Percentiles rank a stretch among this genome's conserved stretches.
phyloP scores from a whole-genome alignment of 2,329 filamentous ascomycete species.

The Periconia digitata region DNA sequence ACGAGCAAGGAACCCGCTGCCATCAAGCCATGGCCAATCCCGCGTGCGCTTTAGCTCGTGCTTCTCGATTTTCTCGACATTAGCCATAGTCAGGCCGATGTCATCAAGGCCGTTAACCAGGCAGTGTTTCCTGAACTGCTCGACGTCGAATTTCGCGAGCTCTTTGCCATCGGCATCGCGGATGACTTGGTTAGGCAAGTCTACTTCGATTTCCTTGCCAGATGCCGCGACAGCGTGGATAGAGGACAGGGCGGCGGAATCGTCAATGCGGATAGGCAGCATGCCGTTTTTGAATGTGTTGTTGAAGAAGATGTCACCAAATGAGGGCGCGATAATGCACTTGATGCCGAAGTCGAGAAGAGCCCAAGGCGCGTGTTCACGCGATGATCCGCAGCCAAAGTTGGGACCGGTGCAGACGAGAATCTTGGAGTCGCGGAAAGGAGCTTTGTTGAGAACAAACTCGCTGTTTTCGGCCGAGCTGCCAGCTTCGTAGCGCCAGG shows the following conservation, averaged over 20 bases:
- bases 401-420: constrained; percentile 89
- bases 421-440: constrained; percentile 82
- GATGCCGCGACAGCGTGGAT: constrained; percentile 77
- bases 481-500: constrained; percentile 70
- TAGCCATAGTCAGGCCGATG: constrained; percentile 90
- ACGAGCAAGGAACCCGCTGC: constrained; percentile 72
- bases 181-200: constrained; percentile 82
- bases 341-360: constrained; percentile 95
- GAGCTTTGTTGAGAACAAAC: constrained; percentile 89
- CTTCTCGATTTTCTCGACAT: constrained; percentile 81
- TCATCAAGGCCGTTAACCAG: constrained; percentile 92
- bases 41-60: constrained; percentile 78
- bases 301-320: constrained; percentile 96
- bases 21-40: constrained; percentile 90
- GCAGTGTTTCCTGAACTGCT: constrained; percentile 93
- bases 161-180: constrained; percentile 72
- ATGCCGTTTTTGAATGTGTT: constrained; percentile 99
- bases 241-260: constrained; percentile 65
- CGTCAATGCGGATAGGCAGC: constrained; percentile 78
- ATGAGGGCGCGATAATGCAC: constrained; percentile 86
- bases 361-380: constrained; percentile 97
- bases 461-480: constrained; percentile 70
- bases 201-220: constrained; percentile 83
- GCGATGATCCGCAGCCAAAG: constrained; percentile 90
- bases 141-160: constrained; percentile 81